phyloP scores from a whole-genome alignment of 164 flowering plant genomes.

The Magnolia sinica region DNA sequence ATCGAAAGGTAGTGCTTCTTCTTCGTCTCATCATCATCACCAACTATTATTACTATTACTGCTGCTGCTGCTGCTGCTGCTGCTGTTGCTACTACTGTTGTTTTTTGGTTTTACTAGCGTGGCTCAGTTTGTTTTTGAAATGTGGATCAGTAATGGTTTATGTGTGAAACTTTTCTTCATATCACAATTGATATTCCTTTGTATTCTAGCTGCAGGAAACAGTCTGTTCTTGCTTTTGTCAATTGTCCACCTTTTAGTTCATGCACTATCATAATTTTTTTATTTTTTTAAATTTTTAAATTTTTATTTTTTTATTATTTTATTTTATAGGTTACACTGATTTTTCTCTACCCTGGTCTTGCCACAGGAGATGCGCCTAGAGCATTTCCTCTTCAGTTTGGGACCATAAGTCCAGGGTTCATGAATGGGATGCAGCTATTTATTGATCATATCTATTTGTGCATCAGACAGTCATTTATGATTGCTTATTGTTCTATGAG shows the following conservation, averaged over 20 bases:
- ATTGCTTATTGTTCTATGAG: not conserved
- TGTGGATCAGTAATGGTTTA: too few relatives aligned
- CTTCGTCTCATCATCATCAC: not conserved
- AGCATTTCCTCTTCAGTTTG: slow-evolving; percentile 21
- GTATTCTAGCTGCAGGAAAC: too few relatives aligned
- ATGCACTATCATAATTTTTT: not conserved
- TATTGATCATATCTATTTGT: not conserved
- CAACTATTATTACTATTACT: not conserved
- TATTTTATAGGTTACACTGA: not conserved
- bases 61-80: not conserved
- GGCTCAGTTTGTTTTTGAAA: too few relatives aligned
- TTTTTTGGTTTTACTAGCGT: too few relatives aligned
- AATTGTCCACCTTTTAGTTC: not conserved
- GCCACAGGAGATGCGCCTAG: slow-evolving; percentile 46
- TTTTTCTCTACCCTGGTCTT: not conserved
- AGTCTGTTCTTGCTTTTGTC: not conserved
- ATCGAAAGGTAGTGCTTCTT: slow-evolving; percentile 41
- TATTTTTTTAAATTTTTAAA: too few relatives aligned
- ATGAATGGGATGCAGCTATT: slow-evolving; percentile 25
- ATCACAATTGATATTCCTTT: too few relatives aligned
- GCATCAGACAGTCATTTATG: not conserved
- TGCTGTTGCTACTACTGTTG: not conserved
- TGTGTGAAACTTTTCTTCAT: too few relatives aligned
- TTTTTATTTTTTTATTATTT: too few relatives aligned
- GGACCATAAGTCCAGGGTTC: slow-evolving; percentile 16